phyloP scores from a whole-genome alignment of 2,329 filamentous ascomycete species.

The Fusarium sp. region DNA sequence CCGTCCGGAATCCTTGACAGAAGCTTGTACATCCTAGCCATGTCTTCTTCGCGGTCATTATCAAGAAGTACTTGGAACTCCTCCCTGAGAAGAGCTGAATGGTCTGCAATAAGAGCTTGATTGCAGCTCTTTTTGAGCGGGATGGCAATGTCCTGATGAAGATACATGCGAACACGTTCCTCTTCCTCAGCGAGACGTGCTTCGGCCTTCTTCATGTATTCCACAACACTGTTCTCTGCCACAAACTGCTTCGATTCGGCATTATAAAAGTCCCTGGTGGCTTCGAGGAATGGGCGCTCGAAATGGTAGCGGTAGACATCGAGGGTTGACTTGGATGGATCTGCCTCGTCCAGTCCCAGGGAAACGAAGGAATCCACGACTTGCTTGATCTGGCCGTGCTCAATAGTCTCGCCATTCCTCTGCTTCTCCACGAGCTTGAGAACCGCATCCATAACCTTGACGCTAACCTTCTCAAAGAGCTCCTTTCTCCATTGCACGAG shows the following conservation, averaged over 20 bases:
- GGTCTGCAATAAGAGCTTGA: slow-evolving; percentile 87
- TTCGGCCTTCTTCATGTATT: slow-evolving; percentile 99
- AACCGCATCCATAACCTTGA: slow-evolving; percentile 94
- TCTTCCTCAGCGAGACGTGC: slow-evolving; percentile 90
- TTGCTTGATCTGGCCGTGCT: slow-evolving; percentile 95
- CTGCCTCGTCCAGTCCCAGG: slow-evolving; percentile 90
- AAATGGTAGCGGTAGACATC: slow-evolving; percentile 95
- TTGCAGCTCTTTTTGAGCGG: slow-evolving; percentile 90
- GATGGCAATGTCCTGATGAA: slow-evolving; percentile 88
- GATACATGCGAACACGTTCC: slow-evolving; percentile 89
- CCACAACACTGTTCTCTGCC: slow-evolving; percentile 95
- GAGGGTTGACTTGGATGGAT: slow-evolving; percentile 92
- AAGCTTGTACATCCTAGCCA: slow-evolving; percentile 95
- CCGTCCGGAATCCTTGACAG: slow-evolving; percentile 91
- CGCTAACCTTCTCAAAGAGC: slow-evolving; percentile 85
- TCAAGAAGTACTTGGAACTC: slow-evolving; percentile 96
- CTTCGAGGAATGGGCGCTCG: slow-evolving; percentile 88
- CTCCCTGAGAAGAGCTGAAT: slow-evolving; percentile 86
- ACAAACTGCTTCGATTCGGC: slow-evolving; percentile 95
- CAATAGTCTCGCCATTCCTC: slow-evolving; percentile 96
- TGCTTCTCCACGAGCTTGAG: slow-evolving; percentile 97
- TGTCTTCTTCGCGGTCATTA: slow-evolving; percentile 93
- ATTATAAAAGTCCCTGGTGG: slow-evolving; percentile 88
- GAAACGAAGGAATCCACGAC: slow-evolving; percentile 98
- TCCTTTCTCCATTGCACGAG: slow-evolving; percentile 95